These are phyloP conservation scores for Agroathelia rolfsii DNA, from an alignment of 1,284 basidiomycete genomes.

Conservation along the genomic window DNA sequence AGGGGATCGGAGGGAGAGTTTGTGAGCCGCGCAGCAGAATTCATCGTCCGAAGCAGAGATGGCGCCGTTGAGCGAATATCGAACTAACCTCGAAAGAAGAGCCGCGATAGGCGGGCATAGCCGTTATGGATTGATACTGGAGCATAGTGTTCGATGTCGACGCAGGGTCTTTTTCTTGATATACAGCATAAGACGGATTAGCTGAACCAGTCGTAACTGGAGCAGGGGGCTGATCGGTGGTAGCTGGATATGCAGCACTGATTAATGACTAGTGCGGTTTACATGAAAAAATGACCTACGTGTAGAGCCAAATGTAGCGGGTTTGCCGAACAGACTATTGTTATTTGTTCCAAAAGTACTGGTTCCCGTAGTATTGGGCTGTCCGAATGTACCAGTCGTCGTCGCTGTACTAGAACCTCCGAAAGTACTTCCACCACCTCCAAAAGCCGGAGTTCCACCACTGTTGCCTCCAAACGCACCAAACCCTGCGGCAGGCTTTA, in stretches of 20 bases:
- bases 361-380: constrained; percentile 19
- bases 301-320: no score
- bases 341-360: constrained; percentile 25
- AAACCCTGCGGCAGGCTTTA: constrained; percentile 60
- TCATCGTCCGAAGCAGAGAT: no score
- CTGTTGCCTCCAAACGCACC: constrained; percentile 50
- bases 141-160: constrained; percentile 30
- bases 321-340: constrained; percentile 21
- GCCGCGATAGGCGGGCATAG: constrained; percentile 58
- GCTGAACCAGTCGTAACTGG: constrained; percentile 55
- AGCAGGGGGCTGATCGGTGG: constrained; percentile 23
- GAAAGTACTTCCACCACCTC: constrained; percentile 23
- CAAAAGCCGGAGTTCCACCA: constrained; percentile 27
- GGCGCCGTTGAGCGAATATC: constrained; percentile 6
- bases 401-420: constrained; percentile 16
- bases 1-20: constrained; percentile 2
- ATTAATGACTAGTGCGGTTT: no score
- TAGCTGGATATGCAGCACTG: constrained; percentile 19
- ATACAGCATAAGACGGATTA: constrained; percentile 45
- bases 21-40: no score
- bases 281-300: no score
- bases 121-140: constrained; percentile 68
- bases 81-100: constrained; percentile 59
- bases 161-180: constrained; percentile 49
- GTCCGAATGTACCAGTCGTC: constrained; percentile 32